phyloP scores from a whole-genome alignment of 768 basidiomycete species.

The Mrakia gelida region DNA sequence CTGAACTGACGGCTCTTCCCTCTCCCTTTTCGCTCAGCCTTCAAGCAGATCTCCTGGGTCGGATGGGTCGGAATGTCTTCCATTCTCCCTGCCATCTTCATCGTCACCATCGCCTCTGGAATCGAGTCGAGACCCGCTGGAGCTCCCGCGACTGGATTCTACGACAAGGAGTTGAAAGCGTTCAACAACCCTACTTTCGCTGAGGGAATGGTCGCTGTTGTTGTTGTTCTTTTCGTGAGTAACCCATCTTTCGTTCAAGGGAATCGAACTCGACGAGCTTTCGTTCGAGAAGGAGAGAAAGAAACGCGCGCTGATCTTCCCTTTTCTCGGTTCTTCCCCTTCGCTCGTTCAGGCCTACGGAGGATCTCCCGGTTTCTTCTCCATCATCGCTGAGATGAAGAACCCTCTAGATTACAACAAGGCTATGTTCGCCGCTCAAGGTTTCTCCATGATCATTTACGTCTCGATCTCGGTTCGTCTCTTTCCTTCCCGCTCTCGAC shows the following conservation, averaged over 20 bases:
- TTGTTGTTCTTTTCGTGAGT: constrained; percentile 38
- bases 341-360: constrained; percentile 35
- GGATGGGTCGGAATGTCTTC: constrained; percentile 38
- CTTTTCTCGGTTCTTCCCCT: background rate
- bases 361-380: constrained; percentile 33
- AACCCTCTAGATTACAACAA: constrained; percentile 43
- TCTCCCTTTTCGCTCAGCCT: constrained; percentile 28
- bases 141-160: constrained; percentile 32
- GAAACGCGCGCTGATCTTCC: background rate
- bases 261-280: no score
- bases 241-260: background rate
- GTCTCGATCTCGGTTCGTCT: constrained; percentile 2
- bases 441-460: constrained; percentile 37
- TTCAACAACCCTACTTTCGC: constrained; percentile 35
- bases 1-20: background rate
- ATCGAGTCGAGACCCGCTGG: constrained; percentile 39
- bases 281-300: no score
- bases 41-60: constrained; percentile 41
- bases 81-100: constrained; percentile 31
- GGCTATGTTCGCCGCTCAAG: constrained; percentile 38
- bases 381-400: constrained; percentile 45
- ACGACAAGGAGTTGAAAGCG: constrained; percentile 36
- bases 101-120: constrained; percentile 27
- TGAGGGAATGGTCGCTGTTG: constrained; percentile 43
- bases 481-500: background rate